Base-by-base conservation (phyloP, 2,329 filamentous ascomycete species). In the Cyphellophora attinorum region DNA sequence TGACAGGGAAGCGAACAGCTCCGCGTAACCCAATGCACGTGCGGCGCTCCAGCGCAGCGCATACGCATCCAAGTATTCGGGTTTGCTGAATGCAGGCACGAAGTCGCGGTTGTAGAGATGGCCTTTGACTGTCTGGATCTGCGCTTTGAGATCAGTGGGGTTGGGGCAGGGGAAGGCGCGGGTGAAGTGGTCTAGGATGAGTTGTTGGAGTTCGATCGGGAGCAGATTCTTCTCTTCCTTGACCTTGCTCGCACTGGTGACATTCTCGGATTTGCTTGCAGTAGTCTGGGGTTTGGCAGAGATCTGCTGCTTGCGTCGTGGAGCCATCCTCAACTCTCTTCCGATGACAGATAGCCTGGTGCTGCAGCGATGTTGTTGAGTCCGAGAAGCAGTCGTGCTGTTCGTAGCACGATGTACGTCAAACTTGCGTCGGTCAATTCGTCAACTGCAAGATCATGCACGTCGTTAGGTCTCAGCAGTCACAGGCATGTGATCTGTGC, bases 51-150 rank as follows among this genome's bases (percentile, higher is more conserved):
- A 98, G 49, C 91, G 67, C 35, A 85, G 74, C 6, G 85, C 85
- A 63, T 98, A 98, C 6, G 81, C 83, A 41, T 81, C 75, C 12
- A 95, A 69, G 48, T 80, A 73, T 29, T 81, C 75, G 36, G 75
- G 68, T 29, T 68, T 68, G 1, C 76, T 77, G 60, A 96, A 98
- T 0, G 89, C 89, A 11, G 67, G 62, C 10, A 69, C 68, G 59
- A 96, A 96, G 55, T 96, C 84, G 19, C 91, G 76, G 39, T 82
- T 78, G 56, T 81, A 96, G 6, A 98, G 68, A 44, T 89, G 84
- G 5, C 77, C 70, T 58, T 96, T 98, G 42, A 96, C 74, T 34
- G 79, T 74, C 53, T 94, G 89, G 13, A 96, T 68, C 3, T 77
- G 58, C 1, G 65, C 51, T 18, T 65, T 61, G 8, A 72, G 25